Evolutionary conservation across 164 flowering plant genomes (phyloP).

Genomic region (Aristolochia californica): DNA sequence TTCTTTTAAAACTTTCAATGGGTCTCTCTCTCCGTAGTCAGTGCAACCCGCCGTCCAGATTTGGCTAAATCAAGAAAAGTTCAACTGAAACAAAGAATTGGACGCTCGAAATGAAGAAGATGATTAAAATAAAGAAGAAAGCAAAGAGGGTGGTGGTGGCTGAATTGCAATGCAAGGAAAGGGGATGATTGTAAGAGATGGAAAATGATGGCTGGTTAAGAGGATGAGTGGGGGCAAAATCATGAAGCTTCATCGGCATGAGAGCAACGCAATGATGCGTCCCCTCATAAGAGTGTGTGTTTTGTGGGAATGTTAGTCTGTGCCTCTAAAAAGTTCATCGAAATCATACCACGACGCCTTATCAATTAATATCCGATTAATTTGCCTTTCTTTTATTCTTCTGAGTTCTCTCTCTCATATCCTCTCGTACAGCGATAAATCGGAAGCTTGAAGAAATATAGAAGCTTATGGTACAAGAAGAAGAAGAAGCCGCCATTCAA

Average conservation of each 20-base stretch:
- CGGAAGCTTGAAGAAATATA: background rate
- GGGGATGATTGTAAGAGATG: background rate
- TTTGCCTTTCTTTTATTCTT: too few species aligned
- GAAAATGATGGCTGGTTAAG: background rate
- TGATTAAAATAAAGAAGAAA: too few species aligned
- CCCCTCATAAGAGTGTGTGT: background rate
- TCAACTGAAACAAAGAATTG: background rate
- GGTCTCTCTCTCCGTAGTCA: background rate
- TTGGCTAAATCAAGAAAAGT: background rate
- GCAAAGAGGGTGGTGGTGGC: background rate
- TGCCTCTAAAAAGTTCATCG: background rate
- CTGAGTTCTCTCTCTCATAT: too few species aligned
- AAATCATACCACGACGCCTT: background rate
- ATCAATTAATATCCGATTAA: too few species aligned
- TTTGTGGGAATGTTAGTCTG: background rate
- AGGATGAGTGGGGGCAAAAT: slow-evolving; percentile 2
- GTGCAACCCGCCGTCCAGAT: background rate
- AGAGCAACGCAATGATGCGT: background rate
- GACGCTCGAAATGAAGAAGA: background rate
- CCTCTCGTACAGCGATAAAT: background rate
- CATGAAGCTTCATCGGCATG: slow-evolving; percentile 2
- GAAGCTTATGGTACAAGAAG: background rate
- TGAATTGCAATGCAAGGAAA: background rate
- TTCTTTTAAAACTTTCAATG: too few species aligned
- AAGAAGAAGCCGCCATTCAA: background rate